Percentiles rank a stretch among this genome's conserved stretches.
Conservation (phyloP, 176 grass and related monocot species). For the Oryza punctata region DNA sequence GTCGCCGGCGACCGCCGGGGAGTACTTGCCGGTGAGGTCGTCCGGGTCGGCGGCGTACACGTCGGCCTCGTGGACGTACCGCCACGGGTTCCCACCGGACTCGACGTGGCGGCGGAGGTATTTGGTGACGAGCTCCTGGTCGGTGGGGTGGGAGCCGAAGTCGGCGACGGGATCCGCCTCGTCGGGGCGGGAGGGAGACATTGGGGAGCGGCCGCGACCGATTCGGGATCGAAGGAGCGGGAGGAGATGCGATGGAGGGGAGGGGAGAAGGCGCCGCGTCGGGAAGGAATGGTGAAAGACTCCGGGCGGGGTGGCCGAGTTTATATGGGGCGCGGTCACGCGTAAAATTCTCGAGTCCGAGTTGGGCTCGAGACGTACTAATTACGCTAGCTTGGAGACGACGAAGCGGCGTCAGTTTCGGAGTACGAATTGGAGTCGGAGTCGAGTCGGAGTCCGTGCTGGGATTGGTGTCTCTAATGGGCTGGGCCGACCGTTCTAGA, state of each 20-base stretch:
- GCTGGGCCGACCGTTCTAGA: neutral
- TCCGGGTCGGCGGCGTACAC: constrained; percentile 51
- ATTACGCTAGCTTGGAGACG: neutral
- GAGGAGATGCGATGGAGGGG: neutral
- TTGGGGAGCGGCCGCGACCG: constrained; percentile 7
- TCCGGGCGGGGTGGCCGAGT: neutral
- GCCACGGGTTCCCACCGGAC: neutral
- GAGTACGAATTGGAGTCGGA: neutral
- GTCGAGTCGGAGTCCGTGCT: neutral
- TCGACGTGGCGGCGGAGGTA: constrained; percentile 42
- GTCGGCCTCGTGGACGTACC: constrained; percentile 49
- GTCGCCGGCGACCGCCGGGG: constrained; percentile 38
- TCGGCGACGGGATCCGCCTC: neutral
- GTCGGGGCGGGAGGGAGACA: constrained; percentile 11
- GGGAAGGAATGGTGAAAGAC: neutral
- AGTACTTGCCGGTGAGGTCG: constrained; percentile 16
- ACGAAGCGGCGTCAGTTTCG: neutral
- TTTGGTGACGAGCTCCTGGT: constrained; percentile 32
- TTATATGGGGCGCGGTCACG: constrained; percentile 14
- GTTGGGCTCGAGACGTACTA: constrained; percentile 13
- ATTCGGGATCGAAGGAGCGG: neutral
- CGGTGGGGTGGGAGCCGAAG: constrained; percentile 47
- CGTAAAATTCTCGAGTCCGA: constrained; percentile 25
- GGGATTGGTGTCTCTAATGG: neutral
- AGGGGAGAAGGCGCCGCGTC: neutral